phyloP scores from a whole-genome alignment of 345 rosid species.

The Corymbia maculata region DNA sequence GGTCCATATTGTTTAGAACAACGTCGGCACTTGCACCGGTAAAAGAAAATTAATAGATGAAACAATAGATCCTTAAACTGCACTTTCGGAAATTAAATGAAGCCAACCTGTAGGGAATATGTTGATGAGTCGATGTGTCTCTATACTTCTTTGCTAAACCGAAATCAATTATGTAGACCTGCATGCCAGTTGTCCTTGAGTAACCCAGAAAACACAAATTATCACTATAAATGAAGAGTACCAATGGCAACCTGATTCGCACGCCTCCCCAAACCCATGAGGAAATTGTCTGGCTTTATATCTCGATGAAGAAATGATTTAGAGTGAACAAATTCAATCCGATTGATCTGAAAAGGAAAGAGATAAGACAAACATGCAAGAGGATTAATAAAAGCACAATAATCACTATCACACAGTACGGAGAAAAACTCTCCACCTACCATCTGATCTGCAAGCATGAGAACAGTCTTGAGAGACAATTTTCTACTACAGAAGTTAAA shows the following conservation, averaged over 20 bases:
- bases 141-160: conserved; percentile 89
- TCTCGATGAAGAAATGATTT: conserved; percentile 89
- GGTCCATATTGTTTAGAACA: background rate
- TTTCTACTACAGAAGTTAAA: conserved; percentile 85
- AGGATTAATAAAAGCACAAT: background rate
- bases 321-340: conserved; percentile 79
- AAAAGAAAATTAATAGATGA: background rate
- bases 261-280: conserved; percentile 87
- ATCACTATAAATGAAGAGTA: background rate
- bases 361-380: background rate
- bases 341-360: conserved; percentile 51
- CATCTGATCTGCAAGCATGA: conserved; percentile 97
- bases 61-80: background rate
- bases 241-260: conserved; percentile 58
- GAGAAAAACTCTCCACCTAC: conserved; percentile 13
- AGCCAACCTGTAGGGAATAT: conserved; percentile 78
- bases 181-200: background rate
- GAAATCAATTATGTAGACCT: conserved; percentile 86
- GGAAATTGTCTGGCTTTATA: conserved; percentile 89
- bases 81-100: background rate
- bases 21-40: background rate
- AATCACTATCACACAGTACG: background rate
- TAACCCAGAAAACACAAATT: background rate
- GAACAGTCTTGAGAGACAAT: conserved; percentile 78
- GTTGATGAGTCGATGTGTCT: conserved; percentile 74